Percentiles rank a stretch among this genome's conserved stretches.
phyloP scores from a whole-genome alignment of 2,329 filamentous ascomycete genomes.

The Fusarium sp. region DNA sequence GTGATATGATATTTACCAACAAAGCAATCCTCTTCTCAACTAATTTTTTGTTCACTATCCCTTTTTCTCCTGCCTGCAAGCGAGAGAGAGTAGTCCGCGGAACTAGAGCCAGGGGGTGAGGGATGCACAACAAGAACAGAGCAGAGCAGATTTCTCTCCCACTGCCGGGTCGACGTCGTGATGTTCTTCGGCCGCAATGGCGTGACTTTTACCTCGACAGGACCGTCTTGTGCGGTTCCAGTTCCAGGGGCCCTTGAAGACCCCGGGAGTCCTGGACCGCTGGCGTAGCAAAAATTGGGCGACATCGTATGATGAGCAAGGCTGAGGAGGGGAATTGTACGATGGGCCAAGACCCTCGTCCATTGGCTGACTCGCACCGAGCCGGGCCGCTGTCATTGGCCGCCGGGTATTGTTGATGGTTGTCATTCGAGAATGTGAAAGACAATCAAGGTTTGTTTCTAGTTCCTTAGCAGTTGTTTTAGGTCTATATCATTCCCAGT shows the following conservation, averaged over 20 bases:
- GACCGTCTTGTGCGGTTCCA: constrained; percentile 40
- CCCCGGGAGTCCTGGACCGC: constrained; percentile 42
- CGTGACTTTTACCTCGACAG: constrained; percentile 48
- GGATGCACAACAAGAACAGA: constrained; percentile 8
- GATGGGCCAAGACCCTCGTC: constrained; percentile 43
- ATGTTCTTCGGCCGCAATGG: constrained; percentile 48
- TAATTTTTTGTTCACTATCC: constrained; percentile 6
- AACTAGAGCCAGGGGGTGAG: constrained; percentile 11
- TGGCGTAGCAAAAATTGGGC: constrained; percentile 47
- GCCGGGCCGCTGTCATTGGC: constrained; percentile 31
- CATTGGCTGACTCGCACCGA: constrained; percentile 40
- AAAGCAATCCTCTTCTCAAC: constrained; percentile 17
- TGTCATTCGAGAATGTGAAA: constrained; percentile 27
- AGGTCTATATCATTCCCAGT: background rate
- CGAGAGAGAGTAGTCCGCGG: constrained; percentile 12
- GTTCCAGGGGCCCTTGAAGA: constrained; percentile 44
- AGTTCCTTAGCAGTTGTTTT: constrained; percentile 18
- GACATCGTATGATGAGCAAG: constrained; percentile 56
- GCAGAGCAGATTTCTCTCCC: constrained; percentile 31
- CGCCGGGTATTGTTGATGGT: constrained; percentile 2
- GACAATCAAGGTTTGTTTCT: constrained; percentile 21
- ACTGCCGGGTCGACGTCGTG: constrained; percentile 45
- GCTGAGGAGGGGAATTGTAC: constrained; percentile 53
- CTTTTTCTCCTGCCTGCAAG: constrained; percentile 20
- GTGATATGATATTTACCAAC: constrained; percentile 33